phyloP scores from a whole-genome alignment of 2,329 filamentous ascomycete genomes.

The Calonectria hongkongensis region DNA sequence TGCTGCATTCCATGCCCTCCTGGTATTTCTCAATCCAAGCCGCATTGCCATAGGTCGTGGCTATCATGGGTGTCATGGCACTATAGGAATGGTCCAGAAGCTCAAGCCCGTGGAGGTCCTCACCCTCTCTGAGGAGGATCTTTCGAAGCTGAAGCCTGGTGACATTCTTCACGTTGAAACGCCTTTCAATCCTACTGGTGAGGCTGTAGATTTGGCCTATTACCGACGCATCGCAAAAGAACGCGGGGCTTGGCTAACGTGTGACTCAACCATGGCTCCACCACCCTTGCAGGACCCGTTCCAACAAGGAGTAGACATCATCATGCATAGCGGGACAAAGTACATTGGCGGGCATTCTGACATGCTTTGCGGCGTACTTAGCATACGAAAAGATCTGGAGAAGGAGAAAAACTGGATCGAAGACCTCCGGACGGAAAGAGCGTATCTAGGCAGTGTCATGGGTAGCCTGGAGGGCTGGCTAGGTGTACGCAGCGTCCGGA shows the following conservation, averaged over 20 bases:
- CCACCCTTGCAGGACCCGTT: conserved; percentile 92
- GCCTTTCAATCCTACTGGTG: conserved; percentile 20
- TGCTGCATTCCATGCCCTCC: conserved; percentile 89
- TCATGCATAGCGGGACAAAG: conserved; percentile 95
- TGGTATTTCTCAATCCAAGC: conserved; percentile 88
- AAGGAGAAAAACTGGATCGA: conserved; percentile 70
- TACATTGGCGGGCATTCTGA: conserved; percentile 96
- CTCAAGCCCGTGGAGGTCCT: conserved; percentile 2
- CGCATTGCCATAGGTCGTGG: conserved; percentile 88
- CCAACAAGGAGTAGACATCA: conserved; percentile 83
- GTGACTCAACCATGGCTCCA: conserved; percentile 93
- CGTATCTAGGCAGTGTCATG: conserved; percentile 87
- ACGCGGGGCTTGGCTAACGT: conserved; percentile 82
- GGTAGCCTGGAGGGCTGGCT: conserved; percentile 93
- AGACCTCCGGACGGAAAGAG: conserved; percentile 78
- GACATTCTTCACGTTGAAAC: conserved; percentile 32
- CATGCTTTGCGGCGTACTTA: conserved; percentile 88
- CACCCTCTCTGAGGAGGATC: background rate
- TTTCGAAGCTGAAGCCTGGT: conserved; percentile 66
- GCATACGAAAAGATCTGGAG: conserved; percentile 70
- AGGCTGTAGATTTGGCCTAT: conserved; percentile 4
- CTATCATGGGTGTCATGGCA: conserved; percentile 76
- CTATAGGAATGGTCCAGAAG: background rate
- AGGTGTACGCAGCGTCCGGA: conserved; percentile 81
- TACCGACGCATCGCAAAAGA: conserved; percentile 80